Percentiles rank a stretch among this genome's conserved stretches.
phyloP scores from a whole-genome alignment of 1,139 yeast genomes.

The Petasospora fabianii region DNA sequence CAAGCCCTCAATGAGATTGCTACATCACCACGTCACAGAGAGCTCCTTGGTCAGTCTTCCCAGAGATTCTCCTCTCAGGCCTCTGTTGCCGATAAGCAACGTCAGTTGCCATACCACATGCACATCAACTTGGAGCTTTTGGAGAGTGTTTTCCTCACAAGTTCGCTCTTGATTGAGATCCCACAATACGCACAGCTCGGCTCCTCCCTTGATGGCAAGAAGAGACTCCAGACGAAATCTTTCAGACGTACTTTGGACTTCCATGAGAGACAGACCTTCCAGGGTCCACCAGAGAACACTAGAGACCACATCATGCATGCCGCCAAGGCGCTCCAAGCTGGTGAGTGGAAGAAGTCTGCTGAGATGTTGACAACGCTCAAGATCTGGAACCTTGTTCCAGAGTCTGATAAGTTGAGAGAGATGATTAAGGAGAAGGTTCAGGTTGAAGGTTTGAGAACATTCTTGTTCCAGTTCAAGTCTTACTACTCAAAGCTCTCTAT shows the following conservation, averaged over 20 bases:
- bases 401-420: conserved; percentile 58
- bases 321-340: conserved; percentile 81
- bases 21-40: conserved; percentile 83
- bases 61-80: conserved; percentile 61
- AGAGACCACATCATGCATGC: conserved; percentile 94
- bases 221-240: conserved; percentile 74
- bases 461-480: conserved; percentile 76
- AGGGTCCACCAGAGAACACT: conserved; percentile 97
- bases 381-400: conserved; percentile 84
- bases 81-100: conserved; percentile 51
- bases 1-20: conserved; percentile 86
- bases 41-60: conserved; percentile 90
- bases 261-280: conserved; percentile 91
- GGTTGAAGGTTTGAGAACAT: conserved; percentile 87
- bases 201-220: conserved; percentile 46
- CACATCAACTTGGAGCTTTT: conserved; percentile 94
- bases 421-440: conserved; percentile 79
- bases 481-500: conserved; percentile 77
- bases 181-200: conserved; percentile 75
- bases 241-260: conserved; percentile 90
- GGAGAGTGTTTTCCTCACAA: conserved; percentile 90
- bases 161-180: conserved; percentile 85
- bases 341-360: conserved; percentile 84
- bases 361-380: conserved; percentile 71
- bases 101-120: conserved; percentile 95